Evolutionary conservation across 768 basidiomycete genomes (phyloP), one percentile per base, ranked within the genome.

Genomic region (Cystobasidium tubakii): DNA sequence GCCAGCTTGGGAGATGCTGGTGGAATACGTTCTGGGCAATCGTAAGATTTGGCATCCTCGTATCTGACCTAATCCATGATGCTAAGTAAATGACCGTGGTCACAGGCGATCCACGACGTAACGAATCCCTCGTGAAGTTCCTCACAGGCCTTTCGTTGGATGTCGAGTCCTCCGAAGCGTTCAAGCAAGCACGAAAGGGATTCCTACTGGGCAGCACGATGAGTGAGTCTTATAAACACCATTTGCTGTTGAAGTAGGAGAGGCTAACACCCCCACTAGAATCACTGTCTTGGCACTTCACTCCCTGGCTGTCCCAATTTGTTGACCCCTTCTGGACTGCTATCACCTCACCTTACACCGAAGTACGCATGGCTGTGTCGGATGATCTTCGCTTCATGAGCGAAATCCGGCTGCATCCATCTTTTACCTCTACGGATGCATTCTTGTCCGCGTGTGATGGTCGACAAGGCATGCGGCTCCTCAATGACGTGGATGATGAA

Each of bases 141-240:
- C 81, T 93, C 42, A 81, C 91, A 50, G 81, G 85, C 25, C 84
- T 87, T 34, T 89, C 89, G 78, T 81, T 85, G 4, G 82, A 83
- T 12, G 84, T 88, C 43, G 92, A 96, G 78, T 92, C 88, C 76
- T 85, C 87, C 23, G 90, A 92, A 79, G 87, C 90, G 44, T 88
- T 92, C 6, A 90, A 92, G 79, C 90, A 91, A 78, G 78, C 82
- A 75, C 77, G 77, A 79, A 76, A 65, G 55, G 76, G 74, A 29
- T 75, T 77, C 36, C 46, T 75, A 21, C 31, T 75, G 15, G 70
- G 66, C 17, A 66, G 42, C 31, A 57, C 64, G 9, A 72, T 62
- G 42, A 67, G 73, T 65, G 39, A 34, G 63, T 42, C 7, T 17
- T 3, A 27, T n/a, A 65, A 23, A 23, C 34, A 9, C 33, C 1